Evolutionary conservation across 331 rosid genomes (phyloP).

Genomic region (Erythrophleum ivorense): DNA sequence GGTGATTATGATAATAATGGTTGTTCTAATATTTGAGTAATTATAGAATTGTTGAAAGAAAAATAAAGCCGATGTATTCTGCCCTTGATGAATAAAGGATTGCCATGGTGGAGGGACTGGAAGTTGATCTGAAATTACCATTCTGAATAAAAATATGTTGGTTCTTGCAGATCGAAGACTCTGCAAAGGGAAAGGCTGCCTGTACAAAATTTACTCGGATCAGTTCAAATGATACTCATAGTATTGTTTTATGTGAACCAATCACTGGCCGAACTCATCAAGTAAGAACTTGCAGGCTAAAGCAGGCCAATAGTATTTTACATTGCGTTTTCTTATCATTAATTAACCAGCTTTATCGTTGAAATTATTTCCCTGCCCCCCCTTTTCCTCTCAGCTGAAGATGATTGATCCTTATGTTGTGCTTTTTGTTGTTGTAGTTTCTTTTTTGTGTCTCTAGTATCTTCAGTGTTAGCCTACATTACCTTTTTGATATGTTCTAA

Average conservation of each 20-base stretch:
- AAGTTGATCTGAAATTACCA: conserved; percentile 19
- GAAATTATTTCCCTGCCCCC: conserved; percentile 17
- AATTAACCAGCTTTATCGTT: conserved; percentile 19
- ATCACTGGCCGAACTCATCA: conserved; percentile 96
- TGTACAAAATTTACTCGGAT: conserved; percentile 83
- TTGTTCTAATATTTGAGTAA: conserved; percentile 19
- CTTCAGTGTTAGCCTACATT: conserved; percentile 14
- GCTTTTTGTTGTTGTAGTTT: background rate
- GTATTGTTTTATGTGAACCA: conserved; percentile 86
- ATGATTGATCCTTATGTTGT: background rate
- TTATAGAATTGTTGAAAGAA: conserved; percentile 20
- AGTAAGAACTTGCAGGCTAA: conserved; percentile 43
- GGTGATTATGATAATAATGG: background rate
- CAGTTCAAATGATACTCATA: conserved; percentile 66
- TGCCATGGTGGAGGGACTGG: background rate
- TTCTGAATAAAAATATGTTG: conserved; percentile 39
- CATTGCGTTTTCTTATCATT: conserved; percentile 12
- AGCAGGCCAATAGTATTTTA: conserved; percentile 4
- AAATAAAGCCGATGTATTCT: conserved; percentile 9
- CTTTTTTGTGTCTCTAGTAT: conserved; percentile 11
- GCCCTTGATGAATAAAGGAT: conserved; percentile 17
- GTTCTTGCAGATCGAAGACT: conserved; percentile 60
- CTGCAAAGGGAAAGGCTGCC: conserved; percentile 76
- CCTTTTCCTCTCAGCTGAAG: background rate
- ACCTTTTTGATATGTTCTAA: conserved; percentile 29